phyloP scores from a whole-genome alignment of 2,329 filamentous ascomycete genomes.

The Lachnellula arida region DNA sequence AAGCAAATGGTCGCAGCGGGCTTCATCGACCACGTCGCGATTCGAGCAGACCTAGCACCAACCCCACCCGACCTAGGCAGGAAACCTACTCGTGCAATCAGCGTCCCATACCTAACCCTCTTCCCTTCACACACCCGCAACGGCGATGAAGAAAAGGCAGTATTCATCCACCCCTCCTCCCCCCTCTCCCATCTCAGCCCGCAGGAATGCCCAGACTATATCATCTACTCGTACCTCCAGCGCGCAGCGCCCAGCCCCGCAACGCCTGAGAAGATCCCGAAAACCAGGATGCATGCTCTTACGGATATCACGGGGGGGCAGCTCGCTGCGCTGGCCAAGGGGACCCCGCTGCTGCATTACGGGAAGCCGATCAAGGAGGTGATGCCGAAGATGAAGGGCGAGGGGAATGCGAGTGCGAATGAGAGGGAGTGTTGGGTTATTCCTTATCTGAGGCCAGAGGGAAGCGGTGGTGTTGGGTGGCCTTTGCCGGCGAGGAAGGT shows the following conservation, averaged over 20 bases:
- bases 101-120: conserved; percentile 86
- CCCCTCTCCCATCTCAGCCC: conserved; percentile 65
- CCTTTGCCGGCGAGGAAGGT: conserved; percentile 82
- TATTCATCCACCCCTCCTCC: conserved; percentile 85
- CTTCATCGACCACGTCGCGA: conserved; percentile 91
- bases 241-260: conserved; percentile 51
- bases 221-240: conserved; percentile 85
- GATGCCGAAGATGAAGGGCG: conserved; percentile 42
- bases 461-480: conserved; percentile 68
- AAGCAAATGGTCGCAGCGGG: conserved; percentile 90
- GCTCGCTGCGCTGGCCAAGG: conserved; percentile 73
- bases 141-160: conserved; percentile 54
- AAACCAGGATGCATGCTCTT: conserved; percentile 83
- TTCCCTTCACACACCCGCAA: conserved; percentile 56
- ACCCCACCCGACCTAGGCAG: conserved; percentile 61
- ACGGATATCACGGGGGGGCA: conserved; percentile 73
- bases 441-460: conserved; percentile 68
- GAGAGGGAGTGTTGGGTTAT: conserved; percentile 77
- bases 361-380: conserved; percentile 91
- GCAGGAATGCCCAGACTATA: conserved; percentile 76
- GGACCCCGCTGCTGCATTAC: conserved; percentile 77
- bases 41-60: conserved; percentile 82
- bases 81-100: conserved; percentile 79
- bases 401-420: conserved; percentile 41
- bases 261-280: conserved; percentile 50